Evolutionary conservation across 805 yeast species (phyloP).

Genomic region (Metschnikowia sp.): DNA sequence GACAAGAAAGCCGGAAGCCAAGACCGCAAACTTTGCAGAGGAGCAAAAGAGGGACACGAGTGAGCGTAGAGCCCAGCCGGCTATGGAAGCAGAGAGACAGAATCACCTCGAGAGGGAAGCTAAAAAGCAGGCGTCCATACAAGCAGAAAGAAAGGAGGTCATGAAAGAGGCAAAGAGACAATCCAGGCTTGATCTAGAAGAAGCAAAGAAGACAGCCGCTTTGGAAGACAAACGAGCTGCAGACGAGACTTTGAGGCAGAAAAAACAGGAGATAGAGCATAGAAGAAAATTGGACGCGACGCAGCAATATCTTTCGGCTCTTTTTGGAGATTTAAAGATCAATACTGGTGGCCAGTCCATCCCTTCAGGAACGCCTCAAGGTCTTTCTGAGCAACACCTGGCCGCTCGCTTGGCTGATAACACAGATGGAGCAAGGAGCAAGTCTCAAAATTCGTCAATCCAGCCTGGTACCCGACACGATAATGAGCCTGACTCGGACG

Average conservation of each 20-base stretch:
- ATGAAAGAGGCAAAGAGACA: too few species aligned
- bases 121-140: slow-evolving; percentile 3
- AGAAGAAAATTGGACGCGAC: neutral
- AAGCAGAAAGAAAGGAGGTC: slow-evolving; percentile 3
- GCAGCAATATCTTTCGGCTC: slow-evolving; percentile 11
- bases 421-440: too few species aligned
- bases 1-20: too few species aligned
- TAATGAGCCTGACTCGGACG: neutral
- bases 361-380: too few species aligned
- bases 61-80: neutral
- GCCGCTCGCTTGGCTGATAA: too few species aligned
- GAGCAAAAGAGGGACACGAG: too few species aligned
- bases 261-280: slow-evolving; percentile 1
- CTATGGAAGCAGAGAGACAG: neutral
- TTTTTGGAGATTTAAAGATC: slow-evolving; percentile 7
- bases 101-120: neutral
- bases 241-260: slow-evolving; percentile 1
- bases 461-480: too few species aligned
- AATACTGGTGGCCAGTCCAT: too few species aligned
- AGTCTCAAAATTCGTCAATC: too few species aligned
- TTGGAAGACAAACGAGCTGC: slow-evolving; percentile 8
- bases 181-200: too few species aligned
- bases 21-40: too few species aligned
- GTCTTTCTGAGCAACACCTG: too few species aligned
- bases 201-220: slow-evolving; percentile 4